Conservation (phyloP, 306 rosid species). For the Gleditsia sinensis region DNA sequence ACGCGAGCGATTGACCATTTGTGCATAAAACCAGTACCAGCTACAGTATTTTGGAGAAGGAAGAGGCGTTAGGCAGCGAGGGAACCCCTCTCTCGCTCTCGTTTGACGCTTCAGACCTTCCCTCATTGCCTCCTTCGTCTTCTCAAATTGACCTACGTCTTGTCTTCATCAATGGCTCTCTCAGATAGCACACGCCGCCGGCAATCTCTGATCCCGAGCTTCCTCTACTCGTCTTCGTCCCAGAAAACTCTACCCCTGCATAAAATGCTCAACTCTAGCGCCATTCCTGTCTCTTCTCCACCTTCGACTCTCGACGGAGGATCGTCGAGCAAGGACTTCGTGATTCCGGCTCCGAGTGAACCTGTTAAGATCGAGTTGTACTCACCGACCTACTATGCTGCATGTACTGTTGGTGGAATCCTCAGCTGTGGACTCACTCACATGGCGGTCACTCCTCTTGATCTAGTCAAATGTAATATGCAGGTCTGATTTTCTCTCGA, state of each 20-base stretch:
- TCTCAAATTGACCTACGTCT: conserved; percentile 3
- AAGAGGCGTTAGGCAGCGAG: background rate
- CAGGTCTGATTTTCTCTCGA: conserved; percentile 55
- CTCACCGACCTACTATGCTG: conserved; percentile 87
- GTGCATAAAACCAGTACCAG: background rate
- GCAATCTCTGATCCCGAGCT: conserved; percentile 66
- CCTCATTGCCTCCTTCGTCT: background rate
- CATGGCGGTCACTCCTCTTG: conserved; percentile 96
- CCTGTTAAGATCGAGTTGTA: conserved; percentile 75
- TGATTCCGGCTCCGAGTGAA: conserved; percentile 69
- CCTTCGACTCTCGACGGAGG: conserved; percentile 11
- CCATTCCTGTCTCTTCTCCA: background rate
- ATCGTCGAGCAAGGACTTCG: conserved; percentile 32
- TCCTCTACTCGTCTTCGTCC: conserved; percentile 62
- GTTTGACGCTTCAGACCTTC: conserved; percentile 23
- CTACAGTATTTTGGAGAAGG: background rate
- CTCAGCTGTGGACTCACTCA: conserved; percentile 95
- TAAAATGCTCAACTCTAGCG: conserved; percentile 47
- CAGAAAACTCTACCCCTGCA: conserved; percentile 58
- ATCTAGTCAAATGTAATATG: conserved; percentile 96
- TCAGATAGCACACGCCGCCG: conserved; percentile 54
- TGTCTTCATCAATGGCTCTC: conserved; percentile 52
- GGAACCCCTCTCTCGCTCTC: conserved; percentile 32
- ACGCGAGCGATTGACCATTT: background rate
- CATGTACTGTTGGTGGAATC: conserved; percentile 87